These are phyloP conservation scores for Fomitopsis pinicola DNA, from an alignment of 1,284 basidiomycete species.

Conservation along the genomic window DNA sequence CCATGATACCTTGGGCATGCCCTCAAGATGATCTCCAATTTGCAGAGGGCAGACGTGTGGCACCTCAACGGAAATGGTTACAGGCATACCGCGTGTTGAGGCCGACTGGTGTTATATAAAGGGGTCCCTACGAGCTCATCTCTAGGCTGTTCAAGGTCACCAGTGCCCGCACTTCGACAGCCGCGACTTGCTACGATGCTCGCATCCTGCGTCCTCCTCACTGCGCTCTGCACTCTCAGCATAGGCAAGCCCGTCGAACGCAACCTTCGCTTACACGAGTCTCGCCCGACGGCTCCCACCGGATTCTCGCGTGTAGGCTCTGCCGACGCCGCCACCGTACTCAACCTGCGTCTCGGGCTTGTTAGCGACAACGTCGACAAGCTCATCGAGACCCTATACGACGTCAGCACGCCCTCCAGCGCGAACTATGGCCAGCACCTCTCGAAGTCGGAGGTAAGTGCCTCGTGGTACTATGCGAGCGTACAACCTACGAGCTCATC, in stretches of 20 bases:
- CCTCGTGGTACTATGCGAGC: no score
- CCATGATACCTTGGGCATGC: no score
- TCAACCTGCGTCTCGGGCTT: conserved; percentile 27
- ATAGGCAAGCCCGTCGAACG: conserved; percentile 15
- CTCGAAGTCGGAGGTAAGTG: conserved; percentile 24
- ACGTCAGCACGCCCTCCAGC: conserved; percentile 27
- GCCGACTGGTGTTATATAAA: no score
- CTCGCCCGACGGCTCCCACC: conserved; percentile 14
- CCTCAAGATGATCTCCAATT: no score
- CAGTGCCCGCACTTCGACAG: not conserved
- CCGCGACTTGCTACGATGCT: conserved; percentile 3
- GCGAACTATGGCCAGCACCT: conserved; percentile 29
- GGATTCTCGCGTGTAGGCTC: conserved; percentile 22
- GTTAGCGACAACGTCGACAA: conserved; percentile 25
- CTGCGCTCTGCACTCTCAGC: conserved; percentile 14
- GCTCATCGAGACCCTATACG: conserved; percentile 25
- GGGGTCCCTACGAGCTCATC: no score
- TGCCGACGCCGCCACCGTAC: conserved; percentile 16
- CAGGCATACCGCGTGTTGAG: no score
- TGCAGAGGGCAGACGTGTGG: no score
- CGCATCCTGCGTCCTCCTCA: conserved; percentile 7
- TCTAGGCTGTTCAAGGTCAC: no score
- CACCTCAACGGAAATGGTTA: no score
- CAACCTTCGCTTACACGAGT: conserved; percentile 23
- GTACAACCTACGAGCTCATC: no score